Base-by-base conservation (phyloP, 768 basidiomycete genomes). In the Pleurotus platypus region DNA sequence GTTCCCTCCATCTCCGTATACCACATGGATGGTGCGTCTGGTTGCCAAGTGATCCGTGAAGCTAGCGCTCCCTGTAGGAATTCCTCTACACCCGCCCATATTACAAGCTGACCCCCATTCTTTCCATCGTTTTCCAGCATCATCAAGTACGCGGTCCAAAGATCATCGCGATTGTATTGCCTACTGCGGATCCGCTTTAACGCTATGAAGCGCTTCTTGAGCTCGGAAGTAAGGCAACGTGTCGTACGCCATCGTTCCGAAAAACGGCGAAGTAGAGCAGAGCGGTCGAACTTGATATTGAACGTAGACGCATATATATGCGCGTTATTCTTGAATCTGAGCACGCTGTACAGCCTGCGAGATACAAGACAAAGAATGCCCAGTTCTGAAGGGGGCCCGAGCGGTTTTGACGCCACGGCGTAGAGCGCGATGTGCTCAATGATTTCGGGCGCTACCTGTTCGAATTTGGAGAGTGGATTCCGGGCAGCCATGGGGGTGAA, bases 71-170 rank as follows among this genome's bases (percentile, higher is more conserved):
- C 15, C 9, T 38, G 38, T 9, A 56, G 43, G n/a, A 38, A 59
- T 9, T 27, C 42, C 45, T 50, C 45, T 22, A 59, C n/a, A 7
- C 35, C 18, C 4, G 79, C 79, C 75, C 78, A 81, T 18, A 63
- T 57, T 18, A 70, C 47, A 16, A 83, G 69, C 43, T 81, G 82
- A 1, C 61, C 60, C 51, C 72, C 69, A 57, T 83, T 83, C 58
- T 67, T 65, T 18, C 77, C 77, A 51, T 81, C 81, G 46, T 78
- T 76, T 65, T 84, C 83, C 20, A 77, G 65, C 46, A 83, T 60
- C 69, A 85, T 82, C 37, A 83, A 56, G 59, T 79, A 83, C 9
- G 70, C 75, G 15, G 73, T 77, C 84, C 84, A 85, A 13, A 84
- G 67, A 60, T 82, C 81, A 49, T 79, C 72, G 27, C 56, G 49